phyloP scores from a whole-genome alignment of 768 basidiomycete species.

The Trametes villosa region DNA sequence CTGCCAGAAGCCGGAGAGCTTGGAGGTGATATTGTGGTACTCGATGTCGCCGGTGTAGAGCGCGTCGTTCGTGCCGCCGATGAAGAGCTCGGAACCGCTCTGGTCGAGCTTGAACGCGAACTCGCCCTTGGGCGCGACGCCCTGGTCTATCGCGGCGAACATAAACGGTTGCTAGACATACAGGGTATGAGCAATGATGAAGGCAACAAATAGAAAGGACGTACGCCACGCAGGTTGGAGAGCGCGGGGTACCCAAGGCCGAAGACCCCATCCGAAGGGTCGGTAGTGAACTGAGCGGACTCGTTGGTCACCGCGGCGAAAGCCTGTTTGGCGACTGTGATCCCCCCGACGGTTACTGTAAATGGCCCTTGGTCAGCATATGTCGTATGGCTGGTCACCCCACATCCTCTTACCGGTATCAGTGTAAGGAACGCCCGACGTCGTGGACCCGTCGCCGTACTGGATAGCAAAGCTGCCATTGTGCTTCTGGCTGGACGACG shows the following conservation, averaged over 20 bases:
- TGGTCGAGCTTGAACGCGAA: slow-evolving; percentile 55
- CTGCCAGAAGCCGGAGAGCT: slow-evolving; percentile 33
- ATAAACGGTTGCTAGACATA: slow-evolving; percentile 31
- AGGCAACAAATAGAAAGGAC: too few species aligned
- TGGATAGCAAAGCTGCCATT: slow-evolving; percentile 34
- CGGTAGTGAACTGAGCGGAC: slow-evolving; percentile 7
- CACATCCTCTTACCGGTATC: slow-evolving; percentile 28
- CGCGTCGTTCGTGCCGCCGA: slow-evolving; percentile 55
- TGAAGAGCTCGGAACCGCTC: slow-evolving; percentile 52
- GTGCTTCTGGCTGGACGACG: slow-evolving; percentile 27
- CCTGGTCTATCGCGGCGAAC: slow-evolving; percentile 48
- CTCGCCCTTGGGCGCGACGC: slow-evolving; percentile 37
- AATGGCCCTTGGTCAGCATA: slow-evolving; percentile 6
- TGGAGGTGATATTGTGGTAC: slow-evolving; percentile 25
- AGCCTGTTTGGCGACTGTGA: slow-evolving; percentile 24
- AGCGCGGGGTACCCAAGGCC: slow-evolving; percentile 26
- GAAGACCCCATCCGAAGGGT: slow-evolving; percentile 24
- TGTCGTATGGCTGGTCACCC: too few species aligned
- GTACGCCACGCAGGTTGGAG: slow-evolving; percentile 12
- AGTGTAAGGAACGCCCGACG: slow-evolving; percentile 36
- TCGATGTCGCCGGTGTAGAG: slow-evolving; percentile 50
- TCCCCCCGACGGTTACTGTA: slow-evolving; percentile 36
- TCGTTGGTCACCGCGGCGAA: slow-evolving; percentile 18
- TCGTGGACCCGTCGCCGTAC: slow-evolving; percentile 42
- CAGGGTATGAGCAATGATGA: too few species aligned